Evolutionary conservation across 768 basidiomycete genomes (phyloP).

Genomic region (Cantharellus cinnabarinus): DNA sequence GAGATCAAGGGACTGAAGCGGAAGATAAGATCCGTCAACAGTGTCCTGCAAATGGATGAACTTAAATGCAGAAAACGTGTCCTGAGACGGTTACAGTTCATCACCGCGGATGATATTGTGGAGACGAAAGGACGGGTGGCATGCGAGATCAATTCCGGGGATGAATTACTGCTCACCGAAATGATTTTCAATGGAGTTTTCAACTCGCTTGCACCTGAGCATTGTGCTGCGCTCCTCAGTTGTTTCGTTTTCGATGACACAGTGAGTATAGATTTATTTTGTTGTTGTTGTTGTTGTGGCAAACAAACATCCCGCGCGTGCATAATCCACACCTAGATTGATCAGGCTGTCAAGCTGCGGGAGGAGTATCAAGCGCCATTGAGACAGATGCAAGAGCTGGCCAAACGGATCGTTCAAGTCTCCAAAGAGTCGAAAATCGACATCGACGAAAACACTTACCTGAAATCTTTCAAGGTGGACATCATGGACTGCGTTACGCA

Average conservation of each 20-base stretch:
- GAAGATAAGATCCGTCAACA: conserved; percentile 74
- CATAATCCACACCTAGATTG: conserved; percentile 33
- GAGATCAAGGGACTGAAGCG: conserved; percentile 62
- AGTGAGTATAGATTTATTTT: conserved; percentile 23
- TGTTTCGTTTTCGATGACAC: conserved; percentile 98
- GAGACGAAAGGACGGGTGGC: conserved; percentile 97
- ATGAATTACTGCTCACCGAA: conserved; percentile 89
- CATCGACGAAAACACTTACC: conserved; percentile 85
- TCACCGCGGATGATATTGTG: conserved; percentile 72
- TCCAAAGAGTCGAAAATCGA: conserved; percentile 83
- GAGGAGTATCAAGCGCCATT: conserved; percentile 88
- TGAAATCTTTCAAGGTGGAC: conserved; percentile 91
- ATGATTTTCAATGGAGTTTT: conserved; percentile 95
- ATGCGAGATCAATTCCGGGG: conserved; percentile 94
- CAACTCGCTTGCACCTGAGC: conserved; percentile 74
- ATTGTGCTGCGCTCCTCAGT: conserved; percentile 82
- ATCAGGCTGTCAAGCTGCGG: conserved; percentile 64
- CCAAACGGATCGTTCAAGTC: conserved; percentile 88
- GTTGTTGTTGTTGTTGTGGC: neutral
- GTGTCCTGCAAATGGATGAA: conserved; percentile 88
- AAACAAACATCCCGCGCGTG: neutral
- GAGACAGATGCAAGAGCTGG: conserved; percentile 88
- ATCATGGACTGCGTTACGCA: conserved; percentile 95
- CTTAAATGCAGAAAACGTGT: conserved; percentile 91
- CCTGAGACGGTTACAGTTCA: conserved; percentile 78